phyloP scores from a whole-genome alignment of 164 flowering plant genomes.

The Vitis labrusca region DNA sequence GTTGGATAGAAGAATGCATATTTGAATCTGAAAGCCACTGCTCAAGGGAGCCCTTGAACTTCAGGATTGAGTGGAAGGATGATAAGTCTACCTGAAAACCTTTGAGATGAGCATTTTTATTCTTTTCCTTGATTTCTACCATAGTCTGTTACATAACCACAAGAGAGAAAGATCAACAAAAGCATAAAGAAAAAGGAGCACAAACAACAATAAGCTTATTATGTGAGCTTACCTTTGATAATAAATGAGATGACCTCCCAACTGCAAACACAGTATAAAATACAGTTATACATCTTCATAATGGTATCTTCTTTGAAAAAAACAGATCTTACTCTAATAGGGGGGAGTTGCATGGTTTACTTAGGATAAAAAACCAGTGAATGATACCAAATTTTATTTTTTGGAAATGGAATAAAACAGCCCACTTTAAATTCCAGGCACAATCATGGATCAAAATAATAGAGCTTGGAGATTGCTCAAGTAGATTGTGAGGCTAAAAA shows the following conservation, averaged over 20 bases:
- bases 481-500: too few species aligned
- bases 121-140: conserved; percentile 40
- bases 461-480: too few species aligned
- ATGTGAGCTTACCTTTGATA: conserved; percentile 48
- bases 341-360: not conserved
- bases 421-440: too few species aligned
- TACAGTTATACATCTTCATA: not conserved
- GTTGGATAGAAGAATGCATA: conserved; percentile 75
- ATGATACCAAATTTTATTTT: too few species aligned
- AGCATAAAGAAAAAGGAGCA: not conserved
- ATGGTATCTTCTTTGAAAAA: not conserved
- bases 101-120: conserved; percentile 59
- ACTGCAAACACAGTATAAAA: conserved; percentile 49
- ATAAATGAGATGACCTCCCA: conserved; percentile 56
- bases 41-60: conserved; percentile 60
- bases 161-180: conserved; percentile 1
- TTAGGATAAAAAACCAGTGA: too few species aligned
- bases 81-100: conserved; percentile 72
- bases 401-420: too few species aligned
- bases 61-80: conserved; percentile 61
- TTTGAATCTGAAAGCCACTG: conserved; percentile 69
- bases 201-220: not conserved
- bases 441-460: too few species aligned
- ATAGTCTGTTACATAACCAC: conserved; percentile 47
- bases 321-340: not conserved